Evolutionary conservation across 805 yeast species (phyloP).

Genomic region (Spathaspora arborariae): DNA sequence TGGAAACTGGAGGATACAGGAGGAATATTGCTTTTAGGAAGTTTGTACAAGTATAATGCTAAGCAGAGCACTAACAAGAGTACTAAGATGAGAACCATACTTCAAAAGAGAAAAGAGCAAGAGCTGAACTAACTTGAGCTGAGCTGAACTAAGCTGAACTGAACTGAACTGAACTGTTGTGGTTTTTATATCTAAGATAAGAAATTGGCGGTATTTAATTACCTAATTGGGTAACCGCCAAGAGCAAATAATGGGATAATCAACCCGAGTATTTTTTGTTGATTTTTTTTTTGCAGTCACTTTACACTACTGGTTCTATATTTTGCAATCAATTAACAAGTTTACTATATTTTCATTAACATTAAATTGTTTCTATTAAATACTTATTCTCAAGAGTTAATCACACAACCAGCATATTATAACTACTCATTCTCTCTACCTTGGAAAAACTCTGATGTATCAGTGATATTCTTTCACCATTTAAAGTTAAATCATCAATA

Average conservation of each 20-base stretch:
- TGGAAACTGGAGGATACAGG: slow-evolving; percentile 35
- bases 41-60: neutral
- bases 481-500: slow-evolving; percentile 27
- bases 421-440: slow-evolving; percentile 27
- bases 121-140: neutral
- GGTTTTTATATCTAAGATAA: neutral
- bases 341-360: neutral
- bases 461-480: slow-evolving; percentile 29
- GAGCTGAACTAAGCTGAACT: too few species aligned
- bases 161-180: too few species aligned
- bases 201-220: neutral
- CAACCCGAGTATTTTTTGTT: neutral
- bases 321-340: neutral
- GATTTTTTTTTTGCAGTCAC: neutral
- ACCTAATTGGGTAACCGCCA: neutral
- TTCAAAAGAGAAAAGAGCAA: neutral
- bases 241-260: neutral
- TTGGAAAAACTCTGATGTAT: slow-evolving; percentile 27
- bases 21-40: slow-evolving; percentile 2
- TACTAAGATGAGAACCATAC: neutral
- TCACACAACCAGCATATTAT: slow-evolving; percentile 16
- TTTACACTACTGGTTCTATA: neutral
- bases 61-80: neutral
- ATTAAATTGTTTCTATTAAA: neutral
- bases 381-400: slow-evolving; percentile 9